Percentiles rank a stretch among this genome's conserved stretches.
Evolutionary conservation across 2,329 filamentous ascomycete species (phyloP).

Genomic region (Trichoderma sp.): DNA sequence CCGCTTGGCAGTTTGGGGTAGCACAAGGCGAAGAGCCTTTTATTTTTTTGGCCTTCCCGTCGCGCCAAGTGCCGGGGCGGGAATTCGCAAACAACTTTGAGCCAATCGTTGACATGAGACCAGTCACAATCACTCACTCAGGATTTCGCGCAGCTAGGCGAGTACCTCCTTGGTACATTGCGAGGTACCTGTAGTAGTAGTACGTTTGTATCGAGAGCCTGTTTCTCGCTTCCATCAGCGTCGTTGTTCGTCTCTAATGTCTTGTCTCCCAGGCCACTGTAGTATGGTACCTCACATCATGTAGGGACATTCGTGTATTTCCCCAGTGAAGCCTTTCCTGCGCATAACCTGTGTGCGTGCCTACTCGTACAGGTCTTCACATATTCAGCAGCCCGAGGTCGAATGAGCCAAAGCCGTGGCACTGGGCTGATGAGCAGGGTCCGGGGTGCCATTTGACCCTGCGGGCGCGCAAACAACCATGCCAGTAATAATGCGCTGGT

Average conservation of each 20-base stretch:
- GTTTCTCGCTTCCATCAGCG: background rate
- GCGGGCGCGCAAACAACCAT: constrained; percentile 11
- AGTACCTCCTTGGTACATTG: background rate
- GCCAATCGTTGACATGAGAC: background rate
- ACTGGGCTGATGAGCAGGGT: background rate
- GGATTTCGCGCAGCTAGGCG: background rate
- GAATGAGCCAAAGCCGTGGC: background rate
- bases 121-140: background rate
- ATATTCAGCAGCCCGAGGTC: background rate
- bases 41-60: background rate
- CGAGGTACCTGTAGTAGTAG: background rate
- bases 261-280: background rate
- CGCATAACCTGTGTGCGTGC: background rate
- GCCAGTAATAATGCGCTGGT: background rate
- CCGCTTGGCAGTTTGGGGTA: background rate
- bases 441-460: background rate
- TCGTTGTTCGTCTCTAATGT: background rate
- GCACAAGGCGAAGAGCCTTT: background rate
- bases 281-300: background rate
- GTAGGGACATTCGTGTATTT: background rate
- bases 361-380: background rate
- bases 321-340: background rate
- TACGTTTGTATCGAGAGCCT: background rate
- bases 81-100: background rate
- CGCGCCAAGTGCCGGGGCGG: background rate